Percentiles rank a stretch among this genome's conserved stretches.
phyloP scores from a whole-genome alignment of 2,329 filamentous ascomycete genomes.

The Nannizzia gypsea region DNA sequence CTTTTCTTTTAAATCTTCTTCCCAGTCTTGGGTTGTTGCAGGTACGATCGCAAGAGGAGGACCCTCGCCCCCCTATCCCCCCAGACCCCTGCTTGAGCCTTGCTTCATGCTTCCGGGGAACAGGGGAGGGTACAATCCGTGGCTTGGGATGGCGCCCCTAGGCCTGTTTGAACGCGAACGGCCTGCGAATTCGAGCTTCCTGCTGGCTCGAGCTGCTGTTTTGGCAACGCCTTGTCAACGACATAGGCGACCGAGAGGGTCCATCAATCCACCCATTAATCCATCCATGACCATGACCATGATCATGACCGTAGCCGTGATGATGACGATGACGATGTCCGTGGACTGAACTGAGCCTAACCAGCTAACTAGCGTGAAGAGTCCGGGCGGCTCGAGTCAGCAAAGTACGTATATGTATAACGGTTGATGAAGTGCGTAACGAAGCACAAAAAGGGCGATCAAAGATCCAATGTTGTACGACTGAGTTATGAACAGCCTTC shows the following conservation, averaged over 20 bases:
- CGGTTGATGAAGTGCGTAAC: not conserved
- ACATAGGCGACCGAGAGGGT: no score
- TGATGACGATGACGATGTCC: not conserved
- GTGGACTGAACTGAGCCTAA: no score
- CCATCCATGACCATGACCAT: no score
- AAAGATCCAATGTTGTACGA: not conserved
- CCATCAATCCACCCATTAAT: no score
- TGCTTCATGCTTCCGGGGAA: not conserved
- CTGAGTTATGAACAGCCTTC: not conserved
- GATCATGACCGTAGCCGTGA: no score
- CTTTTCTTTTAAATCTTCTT: not conserved
- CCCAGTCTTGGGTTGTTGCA: not conserved
- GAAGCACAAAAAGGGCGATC: not conserved
- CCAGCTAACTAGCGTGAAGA: not conserved
- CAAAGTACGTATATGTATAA: constrained; percentile 1
- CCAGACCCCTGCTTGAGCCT: not conserved
- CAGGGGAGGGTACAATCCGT: not conserved
- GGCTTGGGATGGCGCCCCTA: not conserved
- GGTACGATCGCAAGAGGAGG: not conserved
- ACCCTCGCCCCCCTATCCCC: not conserved
- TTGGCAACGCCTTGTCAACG: not conserved
- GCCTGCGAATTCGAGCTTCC: not conserved
- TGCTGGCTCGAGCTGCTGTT: not conserved
- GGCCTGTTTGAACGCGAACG: not conserved
- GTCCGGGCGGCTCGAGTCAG: not conserved